phyloP scores from a whole-genome alignment of 306 rosid species.

The Medicago lupulina region DNA sequence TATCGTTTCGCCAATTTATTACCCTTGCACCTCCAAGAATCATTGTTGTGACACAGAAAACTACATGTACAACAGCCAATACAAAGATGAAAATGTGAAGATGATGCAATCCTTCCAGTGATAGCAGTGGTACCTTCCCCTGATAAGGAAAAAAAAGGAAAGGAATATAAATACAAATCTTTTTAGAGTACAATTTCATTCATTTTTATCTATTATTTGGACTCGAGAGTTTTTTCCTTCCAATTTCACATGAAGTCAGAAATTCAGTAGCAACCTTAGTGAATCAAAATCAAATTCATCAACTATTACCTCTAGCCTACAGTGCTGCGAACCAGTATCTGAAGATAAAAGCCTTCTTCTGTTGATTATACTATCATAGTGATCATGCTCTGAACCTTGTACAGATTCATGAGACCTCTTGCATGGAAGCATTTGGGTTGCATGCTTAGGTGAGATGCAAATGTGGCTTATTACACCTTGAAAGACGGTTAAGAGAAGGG shows the following conservation, averaged over 20 bases:
- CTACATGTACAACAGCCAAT: conserved; percentile 79
- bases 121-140: conserved; percentile 82
- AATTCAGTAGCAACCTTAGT: background rate
- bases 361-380: conserved; percentile 46
- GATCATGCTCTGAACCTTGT: conserved; percentile 45
- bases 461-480: conserved; percentile 69
- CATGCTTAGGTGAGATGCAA: conserved; percentile 64
- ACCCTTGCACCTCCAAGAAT: conserved; percentile 81
- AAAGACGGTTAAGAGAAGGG: conserved; percentile 75
- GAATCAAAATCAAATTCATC: conserved; percentile 17
- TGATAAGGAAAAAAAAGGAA: conserved; percentile 45
- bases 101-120: conserved; percentile 84
- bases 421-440: conserved; percentile 86
- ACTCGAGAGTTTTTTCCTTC: background rate
- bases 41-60: conserved; percentile 81
- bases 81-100: conserved; percentile 93
- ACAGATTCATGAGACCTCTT: conserved; percentile 48
- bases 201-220: background rate
- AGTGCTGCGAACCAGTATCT: conserved; percentile 44
- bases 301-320: conserved; percentile 50
- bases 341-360: conserved; percentile 62
- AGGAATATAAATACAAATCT: background rate
- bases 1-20: conserved; percentile 31
- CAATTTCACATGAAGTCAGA: background rate
- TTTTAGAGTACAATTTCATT: background rate